Percentiles rank a stretch among this genome's conserved stretches.
These are phyloP conservation scores for Cyclostephanos tholiformis DNA, from an alignment of 108 stramenopile species.

Conservation along the genomic window DNA sequence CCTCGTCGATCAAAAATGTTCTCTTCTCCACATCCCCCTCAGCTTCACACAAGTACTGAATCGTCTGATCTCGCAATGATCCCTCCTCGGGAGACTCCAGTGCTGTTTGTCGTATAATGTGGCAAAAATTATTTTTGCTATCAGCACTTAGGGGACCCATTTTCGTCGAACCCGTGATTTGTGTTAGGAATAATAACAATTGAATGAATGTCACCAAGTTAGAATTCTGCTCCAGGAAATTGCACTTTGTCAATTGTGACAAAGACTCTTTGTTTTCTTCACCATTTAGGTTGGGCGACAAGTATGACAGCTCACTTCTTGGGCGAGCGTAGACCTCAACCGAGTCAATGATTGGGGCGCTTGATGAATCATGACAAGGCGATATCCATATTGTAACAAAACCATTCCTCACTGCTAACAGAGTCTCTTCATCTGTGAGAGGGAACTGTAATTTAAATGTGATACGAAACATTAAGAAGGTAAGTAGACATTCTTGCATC, in stretches of 20 bases:
- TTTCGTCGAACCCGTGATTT: conserved; percentile 28
- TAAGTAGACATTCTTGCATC: not conserved
- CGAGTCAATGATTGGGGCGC: conserved; percentile 62
- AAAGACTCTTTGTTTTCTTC: conserved; percentile 6
- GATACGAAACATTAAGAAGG: not conserved
- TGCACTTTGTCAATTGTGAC: not conserved
- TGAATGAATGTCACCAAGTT: conserved; percentile 35
- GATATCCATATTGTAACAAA: conserved; percentile 63
- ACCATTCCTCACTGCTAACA: conserved; percentile 65
- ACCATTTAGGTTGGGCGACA: conserved; percentile 9
- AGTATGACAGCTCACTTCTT: conserved; percentile 28
- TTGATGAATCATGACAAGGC: conserved; percentile 51
- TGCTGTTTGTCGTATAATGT: conserved; percentile 56
- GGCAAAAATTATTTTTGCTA: conserved; percentile 34
- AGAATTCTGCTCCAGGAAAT: not conserved
- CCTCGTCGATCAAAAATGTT: conserved; percentile 50
- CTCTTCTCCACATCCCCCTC: conserved; percentile 34
- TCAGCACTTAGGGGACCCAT: conserved; percentile 1
- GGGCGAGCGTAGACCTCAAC: conserved; percentile 73
- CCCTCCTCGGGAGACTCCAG: conserved; percentile 36
- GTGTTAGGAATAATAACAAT: conserved; percentile 40
- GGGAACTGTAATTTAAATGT: conserved; percentile 22
- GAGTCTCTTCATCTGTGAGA: conserved; percentile 79
- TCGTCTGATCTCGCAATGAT: conserved; percentile 38
- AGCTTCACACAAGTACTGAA: conserved; percentile 43